Evolutionary conservation across 441 rosid genomes (phyloP).

Genomic region (Jatropha podagrica): DNA sequence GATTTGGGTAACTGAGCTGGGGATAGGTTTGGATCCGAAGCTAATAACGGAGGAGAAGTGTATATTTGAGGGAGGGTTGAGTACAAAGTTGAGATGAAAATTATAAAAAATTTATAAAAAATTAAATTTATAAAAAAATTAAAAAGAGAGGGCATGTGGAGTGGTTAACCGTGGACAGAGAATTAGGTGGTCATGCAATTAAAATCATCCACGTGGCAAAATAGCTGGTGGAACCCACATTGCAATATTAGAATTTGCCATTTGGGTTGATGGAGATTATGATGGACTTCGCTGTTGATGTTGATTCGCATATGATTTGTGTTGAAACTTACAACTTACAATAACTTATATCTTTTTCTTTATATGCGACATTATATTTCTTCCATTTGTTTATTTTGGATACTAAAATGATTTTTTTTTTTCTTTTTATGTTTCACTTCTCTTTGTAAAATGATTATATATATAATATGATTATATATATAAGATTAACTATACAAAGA

Average conservation of each 20-base stretch:
- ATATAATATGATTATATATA: too few relatives aligned
- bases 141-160: slow-evolving; percentile 5
- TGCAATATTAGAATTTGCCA: background rate
- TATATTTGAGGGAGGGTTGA: background rate
- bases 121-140: background rate
- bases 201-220: slow-evolving; percentile 22
- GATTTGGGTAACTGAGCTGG: slow-evolving; percentile 14
- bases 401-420: too few relatives aligned
- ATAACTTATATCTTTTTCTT: background rate
- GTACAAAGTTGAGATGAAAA: too few relatives aligned
- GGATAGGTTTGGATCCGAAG: slow-evolving; percentile 32
- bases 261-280: slow-evolving; percentile 1
- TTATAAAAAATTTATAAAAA: background rate
- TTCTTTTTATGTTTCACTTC: too few relatives aligned
- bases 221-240: background rate
- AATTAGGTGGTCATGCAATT: slow-evolving; percentile 18
- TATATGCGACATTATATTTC: too few relatives aligned
- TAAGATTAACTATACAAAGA: too few relatives aligned
- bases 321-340: background rate
- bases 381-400: too few relatives aligned
- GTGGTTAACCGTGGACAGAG: slow-evolving; percentile 21
- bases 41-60: background rate
- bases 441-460: too few relatives aligned
- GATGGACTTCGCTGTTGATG: background rate
- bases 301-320: slow-evolving; percentile 8